Conservation (phyloP, 257 asterid species). For the Capsicum pubescens region DNA sequence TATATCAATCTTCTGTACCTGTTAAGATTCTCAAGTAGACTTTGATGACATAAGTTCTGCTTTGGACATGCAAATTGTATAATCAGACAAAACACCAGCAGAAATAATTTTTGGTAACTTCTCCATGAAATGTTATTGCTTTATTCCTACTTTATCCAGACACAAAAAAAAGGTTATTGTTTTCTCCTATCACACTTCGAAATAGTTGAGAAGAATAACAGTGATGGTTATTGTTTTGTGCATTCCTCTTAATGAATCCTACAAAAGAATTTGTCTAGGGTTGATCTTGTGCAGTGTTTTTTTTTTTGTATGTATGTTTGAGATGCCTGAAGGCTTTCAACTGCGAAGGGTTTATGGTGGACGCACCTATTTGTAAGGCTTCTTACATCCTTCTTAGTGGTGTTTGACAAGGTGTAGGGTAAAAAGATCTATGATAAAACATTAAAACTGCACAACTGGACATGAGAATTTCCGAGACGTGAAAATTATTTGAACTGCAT, state of each 20-base stretch:
- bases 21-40: neutral
- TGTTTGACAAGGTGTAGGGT: conserved; percentile 17
- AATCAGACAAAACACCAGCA: neutral
- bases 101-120: neutral
- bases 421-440: neutral
- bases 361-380: neutral
- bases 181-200: neutral
- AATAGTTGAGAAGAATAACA: neutral
- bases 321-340: conserved; percentile 3
- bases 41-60: neutral
- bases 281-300: neutral
- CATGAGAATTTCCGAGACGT: neutral
- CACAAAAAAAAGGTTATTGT: neutral
- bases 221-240: neutral
- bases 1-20: neutral
- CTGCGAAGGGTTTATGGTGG: neutral
- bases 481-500: neutral
- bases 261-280: neutral
- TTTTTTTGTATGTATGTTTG: neutral
- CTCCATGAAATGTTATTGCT: neutral
- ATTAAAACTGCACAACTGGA: neutral
- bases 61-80: conserved; percentile 3
- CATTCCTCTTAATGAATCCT: neutral
- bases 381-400: neutral
- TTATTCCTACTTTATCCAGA: neutral